A percentile compares a stretch with the other conserved stretches of the same genome.
phyloP scores from a whole-genome alignment of 1,139 yeast genomes.

The Neolecta irregularis region DNA sequence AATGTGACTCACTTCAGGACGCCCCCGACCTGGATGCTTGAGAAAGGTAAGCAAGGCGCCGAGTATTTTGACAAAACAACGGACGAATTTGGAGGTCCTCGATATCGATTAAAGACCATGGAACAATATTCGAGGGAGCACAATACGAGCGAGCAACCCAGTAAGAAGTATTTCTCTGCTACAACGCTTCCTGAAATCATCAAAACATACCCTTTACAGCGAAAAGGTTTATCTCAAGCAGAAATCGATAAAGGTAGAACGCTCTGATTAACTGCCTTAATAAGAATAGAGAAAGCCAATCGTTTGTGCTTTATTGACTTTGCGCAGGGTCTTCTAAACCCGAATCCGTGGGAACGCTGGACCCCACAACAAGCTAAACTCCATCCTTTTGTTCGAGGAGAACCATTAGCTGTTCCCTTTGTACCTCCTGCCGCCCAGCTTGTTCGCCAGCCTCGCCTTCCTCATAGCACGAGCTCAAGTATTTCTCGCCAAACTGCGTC shows the following conservation, averaged over 20 bases:
- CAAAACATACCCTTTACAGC: constrained; percentile 57
- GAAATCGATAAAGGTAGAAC: constrained; percentile 24
- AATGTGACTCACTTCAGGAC: constrained; percentile 16
- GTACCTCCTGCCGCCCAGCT: constrained; percentile 18
- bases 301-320: constrained; percentile 63
- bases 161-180: constrained; percentile 72
- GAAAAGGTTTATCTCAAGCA: constrained; percentile 30
- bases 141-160: constrained; percentile 52
- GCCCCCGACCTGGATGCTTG: constrained; percentile 95
- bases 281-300: constrained; percentile 50
- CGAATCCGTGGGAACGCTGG: constrained; percentile 88
- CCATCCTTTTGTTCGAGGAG: constrained; percentile 70
- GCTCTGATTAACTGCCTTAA: neutral
- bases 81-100: constrained; percentile 26
- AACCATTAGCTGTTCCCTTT: constrained; percentile 21
- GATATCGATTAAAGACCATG: constrained; percentile 37
- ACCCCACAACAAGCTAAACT: constrained; percentile 89
- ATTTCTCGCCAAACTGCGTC: too few relatives aligned
- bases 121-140: constrained; percentile 47
- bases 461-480: too few relatives aligned
- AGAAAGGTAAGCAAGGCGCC: constrained; percentile 73
- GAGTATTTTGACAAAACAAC: constrained; percentile 44
- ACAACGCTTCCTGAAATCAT: constrained; percentile 59
- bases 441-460: too few relatives aligned
- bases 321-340: constrained; percentile 55